Evolutionary conservation across 2,329 filamentous ascomycete species (phyloP), one percentile per base, ranked within the genome.

Genomic region (Clonostachys rhizophaga): DNA sequence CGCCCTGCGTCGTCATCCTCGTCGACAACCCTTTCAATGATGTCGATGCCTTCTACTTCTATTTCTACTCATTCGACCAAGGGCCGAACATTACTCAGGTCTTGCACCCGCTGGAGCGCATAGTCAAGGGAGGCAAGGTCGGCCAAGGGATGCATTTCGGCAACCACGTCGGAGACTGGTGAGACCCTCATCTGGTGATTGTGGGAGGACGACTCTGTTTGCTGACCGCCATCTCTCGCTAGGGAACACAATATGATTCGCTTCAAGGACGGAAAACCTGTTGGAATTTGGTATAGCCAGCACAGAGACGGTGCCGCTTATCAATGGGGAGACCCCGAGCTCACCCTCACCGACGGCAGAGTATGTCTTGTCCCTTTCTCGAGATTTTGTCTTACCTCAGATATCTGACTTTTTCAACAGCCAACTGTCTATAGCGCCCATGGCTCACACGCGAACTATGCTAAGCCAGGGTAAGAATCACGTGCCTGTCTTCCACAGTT

Each of bases 51-150:
- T 65, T 65, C 10, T 65, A 59, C 47, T 65, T 65, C 37, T 65
- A 65, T 20, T 65, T 65, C 14, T 65, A 65, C 43, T 64, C 62
- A 0, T 65, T 58, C 20, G 59, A 65, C 2, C 55, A 60, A 30
- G 62, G 62, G 0, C 53, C 59, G 0, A 64, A 64, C 16, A 54
- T 63, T 45, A 63, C 58, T 0, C 63, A 64, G 35, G 61, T 65
- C 0, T 13, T 64, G 24, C 57, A 60, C 24, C 62, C 62, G 0
- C 34, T 65, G 6, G 48, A 63, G 3, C 47, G 49, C 1, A 12
- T 62, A 1, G 20, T 62, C 2, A 30, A 30, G 9, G 24, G 24
- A 30, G 24, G 24, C 24, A 51, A 55, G 9, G 46, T 45, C 0
- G 43, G 41, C 0, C 45, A 50, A 1, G 60, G 59, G 0, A 57